A percentile compares a stretch with the other conserved stretches of the same genome.
Conservation (phyloP, 371 early-diverging fungal species). For the Rhizopus arrhizus region DNA sequence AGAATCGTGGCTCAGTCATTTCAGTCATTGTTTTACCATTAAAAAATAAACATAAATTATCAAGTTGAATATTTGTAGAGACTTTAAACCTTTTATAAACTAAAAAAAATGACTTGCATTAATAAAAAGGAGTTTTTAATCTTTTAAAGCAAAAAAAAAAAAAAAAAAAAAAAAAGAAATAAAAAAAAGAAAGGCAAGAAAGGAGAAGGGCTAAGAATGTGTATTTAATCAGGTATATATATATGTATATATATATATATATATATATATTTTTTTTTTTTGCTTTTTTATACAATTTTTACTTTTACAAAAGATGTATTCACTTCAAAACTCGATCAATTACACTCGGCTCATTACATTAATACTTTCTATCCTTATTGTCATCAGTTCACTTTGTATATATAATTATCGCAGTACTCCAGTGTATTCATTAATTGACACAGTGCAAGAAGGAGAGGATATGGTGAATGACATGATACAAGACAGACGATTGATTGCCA, state of each 20-base stretch:
- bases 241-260: background rate
- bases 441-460: background rate
- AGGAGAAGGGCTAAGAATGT: too few relatives aligned
- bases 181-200: too few relatives aligned
- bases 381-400: constrained; percentile 1
- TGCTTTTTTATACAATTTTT: constrained; percentile 2
- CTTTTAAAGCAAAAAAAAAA: too few relatives aligned
- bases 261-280: background rate
- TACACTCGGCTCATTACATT: background rate
- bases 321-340: background rate
- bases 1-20: too few relatives aligned
- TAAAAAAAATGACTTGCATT: too few relatives aligned
- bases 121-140: too few relatives aligned
- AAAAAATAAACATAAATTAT: too few relatives aligned
- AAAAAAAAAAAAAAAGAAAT: too few relatives aligned
- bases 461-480: constrained; percentile 23
- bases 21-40: too few relatives aligned
- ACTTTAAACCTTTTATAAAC: too few relatives aligned
- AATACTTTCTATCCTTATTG: background rate
- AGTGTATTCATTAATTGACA: background rate
- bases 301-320: constrained; percentile 2
- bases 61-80: too few relatives aligned
- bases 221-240: background rate
- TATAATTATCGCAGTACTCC: constrained; percentile 1
- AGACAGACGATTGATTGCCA: constrained; percentile 31